These are phyloP conservation scores for Apiospora malaysiana DNA, from an alignment of 2,329 filamentous ascomycete species.

Conservation along the genomic window DNA sequence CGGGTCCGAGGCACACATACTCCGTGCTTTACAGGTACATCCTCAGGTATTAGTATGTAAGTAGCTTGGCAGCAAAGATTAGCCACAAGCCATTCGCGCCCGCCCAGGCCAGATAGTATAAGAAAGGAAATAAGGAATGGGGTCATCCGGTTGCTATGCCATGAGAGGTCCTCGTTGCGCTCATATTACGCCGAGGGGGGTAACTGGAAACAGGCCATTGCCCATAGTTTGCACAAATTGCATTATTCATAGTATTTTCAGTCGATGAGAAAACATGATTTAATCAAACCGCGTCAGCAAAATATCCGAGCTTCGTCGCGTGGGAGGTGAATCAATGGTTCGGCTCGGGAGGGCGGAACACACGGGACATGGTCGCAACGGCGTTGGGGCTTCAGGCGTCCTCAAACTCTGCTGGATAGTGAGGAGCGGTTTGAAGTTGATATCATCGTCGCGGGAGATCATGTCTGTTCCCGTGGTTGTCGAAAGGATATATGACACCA, in stretches of 20 bases:
- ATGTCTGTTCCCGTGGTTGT: neutral
- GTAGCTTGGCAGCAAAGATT: neutral
- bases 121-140: slow-evolving; percentile 5
- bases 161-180: slow-evolving; percentile 2
- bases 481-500: neutral
- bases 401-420: neutral
- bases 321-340: slow-evolving; percentile 16
- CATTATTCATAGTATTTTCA: neutral
- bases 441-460: slow-evolving; percentile 10
- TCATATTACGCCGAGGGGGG: neutral
- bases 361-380: slow-evolving; percentile 4
- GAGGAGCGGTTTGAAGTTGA: slow-evolving; percentile 11
- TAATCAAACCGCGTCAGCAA: neutral
- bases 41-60: neutral
- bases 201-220: neutral
- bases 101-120: neutral
- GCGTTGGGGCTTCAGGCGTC: neutral
- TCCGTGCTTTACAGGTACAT: too few species aligned
- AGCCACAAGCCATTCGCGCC: neutral
- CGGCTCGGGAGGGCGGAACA: slow-evolving; percentile 1
- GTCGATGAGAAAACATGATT: neutral
- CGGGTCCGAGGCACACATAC: neutral
- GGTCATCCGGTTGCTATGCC: neutral
- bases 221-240: neutral
- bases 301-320: slow-evolving; percentile 5